Evolutionary conservation across 1,139 yeast species (phyloP), one percentile per base, ranked within the genome.

Genomic region (Yamadazyma dendronema): DNA sequence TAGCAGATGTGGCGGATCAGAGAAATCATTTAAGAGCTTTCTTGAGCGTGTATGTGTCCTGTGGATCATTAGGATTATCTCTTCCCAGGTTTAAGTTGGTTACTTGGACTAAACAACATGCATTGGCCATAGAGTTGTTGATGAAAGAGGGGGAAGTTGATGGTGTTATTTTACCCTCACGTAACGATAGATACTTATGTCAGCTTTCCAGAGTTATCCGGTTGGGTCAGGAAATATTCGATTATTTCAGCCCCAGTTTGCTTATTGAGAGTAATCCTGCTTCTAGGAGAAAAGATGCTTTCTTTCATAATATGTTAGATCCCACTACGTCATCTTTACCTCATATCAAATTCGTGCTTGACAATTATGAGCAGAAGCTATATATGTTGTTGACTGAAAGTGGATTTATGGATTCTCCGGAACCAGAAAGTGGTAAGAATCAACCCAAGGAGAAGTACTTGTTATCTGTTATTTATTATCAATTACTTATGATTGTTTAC

Each of bases 11-110:
- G 25, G 56, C 69, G 2, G 59, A 57, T 31, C 69, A 67, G 39
- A 53, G 75, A 25, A 65, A 67, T 41, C 59, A 62, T 37, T 45
- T 74, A 13, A 49, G 80, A 30, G 58, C 73, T 0, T 65, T 68
- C 41, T 50, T 74, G 44, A 67, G 72, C 39, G 74, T 73, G 9
- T 75, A 73, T 50, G 60, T 73, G 28, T 67, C 74, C 41, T 72
- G 78, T 51, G 77, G 77, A 3, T 67, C 76, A 3, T 54, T 75
- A 17, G 78, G 75, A 8, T 54, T 75, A 30, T 68, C 78, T 2
- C 56, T 75, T 34, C 74, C 78, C 4, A 57, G 77, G 37, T 75
- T 74, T 48, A 72, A 67, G 45, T 59, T 72, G 26, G 76, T 74
- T 3, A 46, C 57, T 15, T 75, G 80, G 79, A 59, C 71, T 5